Conservation (phyloP, 1,139 yeast genomes). For the Magnusiomyces fungicola region DNA sequence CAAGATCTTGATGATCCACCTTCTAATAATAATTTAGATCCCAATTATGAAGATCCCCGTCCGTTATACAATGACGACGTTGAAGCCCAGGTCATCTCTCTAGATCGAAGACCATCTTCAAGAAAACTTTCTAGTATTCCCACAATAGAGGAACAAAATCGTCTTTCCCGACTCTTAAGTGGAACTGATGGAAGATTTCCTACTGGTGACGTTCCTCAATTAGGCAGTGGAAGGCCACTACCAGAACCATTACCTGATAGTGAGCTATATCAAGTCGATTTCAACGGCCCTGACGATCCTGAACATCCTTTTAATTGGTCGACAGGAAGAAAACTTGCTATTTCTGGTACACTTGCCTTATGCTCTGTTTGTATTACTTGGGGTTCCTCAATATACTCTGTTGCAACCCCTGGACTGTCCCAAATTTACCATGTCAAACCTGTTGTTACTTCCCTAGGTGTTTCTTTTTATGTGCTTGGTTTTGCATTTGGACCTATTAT, state of each 20-base stretch:
- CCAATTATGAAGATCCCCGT: too few species aligned
- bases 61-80: too few species aligned
- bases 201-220: constrained; percentile 7
- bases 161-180: constrained; percentile 13
- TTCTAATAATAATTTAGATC: too few species aligned
- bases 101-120: neutral
- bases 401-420: constrained; percentile 30
- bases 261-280: constrained; percentile 43
- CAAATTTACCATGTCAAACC: constrained; percentile 26
- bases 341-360: constrained; percentile 18
- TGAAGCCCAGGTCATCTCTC: too few species aligned
- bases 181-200: too few species aligned
- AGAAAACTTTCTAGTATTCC: neutral
- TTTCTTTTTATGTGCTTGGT: constrained; percentile 69
- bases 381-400: constrained; percentile 40
- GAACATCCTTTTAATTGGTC: constrained; percentile 45
- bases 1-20: too few species aligned
- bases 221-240: constrained; percentile 43
- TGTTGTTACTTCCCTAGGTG: constrained; percentile 41
- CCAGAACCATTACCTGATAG: constrained; percentile 44
- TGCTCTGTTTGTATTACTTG: constrained; percentile 36
- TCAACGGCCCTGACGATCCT: constrained; percentile 48
- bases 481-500: constrained; percentile 76
- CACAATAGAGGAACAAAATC: constrained; percentile 13
- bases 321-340: constrained; percentile 29